These are phyloP conservation scores for Hydnomerulius pinastri DNA, from an alignment of 768 basidiomycete species.

Conservation along the genomic window DNA sequence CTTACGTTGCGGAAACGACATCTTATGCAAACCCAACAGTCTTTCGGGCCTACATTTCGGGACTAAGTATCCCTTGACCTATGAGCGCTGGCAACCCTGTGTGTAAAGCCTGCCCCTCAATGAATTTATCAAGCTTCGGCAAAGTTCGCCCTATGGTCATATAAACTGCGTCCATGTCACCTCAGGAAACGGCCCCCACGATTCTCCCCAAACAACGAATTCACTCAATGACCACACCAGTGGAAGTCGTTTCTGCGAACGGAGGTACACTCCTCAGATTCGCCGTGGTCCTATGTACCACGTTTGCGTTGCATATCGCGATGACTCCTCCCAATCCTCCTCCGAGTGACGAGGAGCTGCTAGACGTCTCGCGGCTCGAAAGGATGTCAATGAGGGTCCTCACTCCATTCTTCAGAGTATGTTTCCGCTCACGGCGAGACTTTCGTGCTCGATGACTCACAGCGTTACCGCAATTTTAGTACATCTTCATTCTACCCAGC, in stretches of 20 bases:
- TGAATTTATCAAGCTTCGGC: too few species aligned
- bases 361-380: not conserved
- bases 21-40: too few species aligned
- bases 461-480: not conserved
- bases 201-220: not conserved
- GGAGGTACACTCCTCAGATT: constrained; percentile 5
- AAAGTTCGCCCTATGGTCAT: too few species aligned
- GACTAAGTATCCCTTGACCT: too few species aligned
- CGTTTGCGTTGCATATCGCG: constrained; percentile 5
- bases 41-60: too few species aligned
- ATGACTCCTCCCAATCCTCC: constrained; percentile 8
- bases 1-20: too few species aligned
- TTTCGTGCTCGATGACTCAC: not conserved
- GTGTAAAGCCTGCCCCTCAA: too few species aligned
- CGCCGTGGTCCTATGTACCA: not conserved
- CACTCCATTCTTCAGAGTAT: not conserved
- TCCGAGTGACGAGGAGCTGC: not conserved
- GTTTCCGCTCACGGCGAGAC: not conserved
- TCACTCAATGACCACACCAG: not conserved
- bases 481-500: constrained; percentile 3
- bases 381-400: not conserved
- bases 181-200: not conserved
- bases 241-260: not conserved
- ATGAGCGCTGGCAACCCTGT: too few species aligned
- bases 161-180: too few species aligned